A percentile compares a stretch with the other conserved stretches of the same genome.
These are phyloP conservation scores for Prunus persica DNA, from an alignment of 306 rosid genomes.

Conservation along the genomic window Prunus_persica_NCBIv2 NC_034010.1:3311501-3312000, in stretches of 20 bases:
- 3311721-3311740: constrained; percentile 69
- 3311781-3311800: not conserved
- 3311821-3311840: not conserved
- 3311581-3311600: constrained; percentile 93
- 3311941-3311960: not conserved
- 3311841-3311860: no score
- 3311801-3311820: not conserved
- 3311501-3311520: constrained; percentile 68
- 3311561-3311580: constrained; percentile 84
- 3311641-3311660: constrained; percentile 90
- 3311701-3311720: constrained; percentile 72
- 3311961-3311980: not conserved
- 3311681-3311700: constrained; percentile 63
- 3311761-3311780: not conserved
- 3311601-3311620: constrained; percentile 88
- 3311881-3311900: not conserved
- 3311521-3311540: constrained; percentile 86
- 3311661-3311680: constrained; percentile 63
- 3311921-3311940: not conserved
- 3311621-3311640: constrained; percentile 80
- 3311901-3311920: not conserved
- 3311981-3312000: not conserved
- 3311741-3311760: constrained; percentile 15
- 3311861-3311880: no score
- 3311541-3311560: constrained; percentile 80